These are phyloP conservation scores for Sungouiozyma intestinalis DNA, from an alignment of 805 yeast genomes.

Conservation along the genomic window DNA sequence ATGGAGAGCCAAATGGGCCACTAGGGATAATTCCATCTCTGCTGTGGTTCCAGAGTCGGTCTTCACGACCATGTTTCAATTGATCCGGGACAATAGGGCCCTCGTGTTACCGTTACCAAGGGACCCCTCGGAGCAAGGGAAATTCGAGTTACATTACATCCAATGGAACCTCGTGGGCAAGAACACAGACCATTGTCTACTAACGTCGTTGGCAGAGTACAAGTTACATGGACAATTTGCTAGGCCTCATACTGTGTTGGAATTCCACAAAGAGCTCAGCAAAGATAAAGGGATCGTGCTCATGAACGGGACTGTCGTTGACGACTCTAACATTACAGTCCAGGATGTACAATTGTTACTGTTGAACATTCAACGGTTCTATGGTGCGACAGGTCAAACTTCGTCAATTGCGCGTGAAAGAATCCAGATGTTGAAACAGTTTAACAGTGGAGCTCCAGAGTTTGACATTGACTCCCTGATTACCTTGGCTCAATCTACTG, in stretches of 20 bases:
- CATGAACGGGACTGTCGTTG: slow-evolving; percentile 80
- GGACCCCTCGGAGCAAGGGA: slow-evolving; percentile 30
- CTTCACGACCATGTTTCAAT: slow-evolving; percentile 51
- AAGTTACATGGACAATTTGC: slow-evolving; percentile 87
- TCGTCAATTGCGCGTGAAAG: slow-evolving; percentile 39
- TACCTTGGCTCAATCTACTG: slow-evolving; percentile 64
- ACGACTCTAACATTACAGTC: slow-evolving; percentile 52
- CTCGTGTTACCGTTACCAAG: slow-evolving; percentile 89
- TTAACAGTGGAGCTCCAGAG: slow-evolving; percentile 57
- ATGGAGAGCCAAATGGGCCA: slow-evolving; percentile 81
- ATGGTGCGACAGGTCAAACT: slow-evolving; percentile 51
- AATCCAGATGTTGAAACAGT: slow-evolving; percentile 47
- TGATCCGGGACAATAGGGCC: slow-evolving; percentile 65
- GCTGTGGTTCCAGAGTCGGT: slow-evolving; percentile 51
- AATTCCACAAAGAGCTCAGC: slow-evolving; percentile 72
- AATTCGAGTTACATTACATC: slow-evolving; percentile 72
- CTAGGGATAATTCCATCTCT: slow-evolving; percentile 46
- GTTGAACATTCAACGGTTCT: slow-evolving; percentile 70
- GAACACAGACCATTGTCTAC: slow-evolving; percentile 73
- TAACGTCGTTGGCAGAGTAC: slow-evolving; percentile 86
- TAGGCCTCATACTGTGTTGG: slow-evolving; percentile 85
- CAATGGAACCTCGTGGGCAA: slow-evolving; percentile 91
- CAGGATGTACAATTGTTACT: slow-evolving; percentile 72
- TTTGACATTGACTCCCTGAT: slow-evolving; percentile 63
- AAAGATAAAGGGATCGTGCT: slow-evolving; percentile 53